Conservation (phyloP, 2,329 filamentous ascomycete genomes). For the Hymenoscyphus salicellus region DNA sequence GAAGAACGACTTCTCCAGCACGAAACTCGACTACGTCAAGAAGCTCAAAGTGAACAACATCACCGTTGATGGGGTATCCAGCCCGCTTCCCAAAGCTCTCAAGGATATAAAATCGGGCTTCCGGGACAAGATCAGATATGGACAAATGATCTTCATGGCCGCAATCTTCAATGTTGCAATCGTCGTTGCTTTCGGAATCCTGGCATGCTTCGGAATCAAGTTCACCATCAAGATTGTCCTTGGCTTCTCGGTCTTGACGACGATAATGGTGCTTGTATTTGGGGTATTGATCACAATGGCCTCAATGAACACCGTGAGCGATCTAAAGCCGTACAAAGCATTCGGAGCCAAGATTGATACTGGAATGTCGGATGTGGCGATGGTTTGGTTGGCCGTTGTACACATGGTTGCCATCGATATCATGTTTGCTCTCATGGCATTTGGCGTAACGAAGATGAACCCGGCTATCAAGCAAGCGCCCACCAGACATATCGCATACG, state of each 20-base stretch:
- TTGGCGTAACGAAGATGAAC: neutral
- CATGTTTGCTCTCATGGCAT: neutral
- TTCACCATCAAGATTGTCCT: neutral
- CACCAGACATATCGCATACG: neutral
- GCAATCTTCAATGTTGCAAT: constrained; percentile 8
- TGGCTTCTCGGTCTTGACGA: neutral
- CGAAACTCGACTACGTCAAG: neutral
- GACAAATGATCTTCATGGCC: constrained; percentile 1
- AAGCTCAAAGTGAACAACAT: neutral
- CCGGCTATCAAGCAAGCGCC: neutral
- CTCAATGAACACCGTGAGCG: neutral
- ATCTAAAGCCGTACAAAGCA: constrained; percentile 1
- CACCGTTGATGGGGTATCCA: neutral
- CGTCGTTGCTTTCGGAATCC: constrained; percentile 1
- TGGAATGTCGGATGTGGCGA: constrained; percentile 1
- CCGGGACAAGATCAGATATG: constrained; percentile 1
- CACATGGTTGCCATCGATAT: constrained; percentile 4
- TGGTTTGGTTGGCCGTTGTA: constrained; percentile 6
- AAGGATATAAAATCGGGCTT: neutral
- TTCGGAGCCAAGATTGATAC: constrained; percentile 3
- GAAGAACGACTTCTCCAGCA: neutral
- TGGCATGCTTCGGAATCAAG: constrained; percentile 5
- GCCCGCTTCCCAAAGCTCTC: neutral
- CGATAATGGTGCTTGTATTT: neutral
- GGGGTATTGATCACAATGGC: constrained; percentile 6